Conservation (phyloP, 352 stramenopile species). For the Ophiocytium majus region DNA sequence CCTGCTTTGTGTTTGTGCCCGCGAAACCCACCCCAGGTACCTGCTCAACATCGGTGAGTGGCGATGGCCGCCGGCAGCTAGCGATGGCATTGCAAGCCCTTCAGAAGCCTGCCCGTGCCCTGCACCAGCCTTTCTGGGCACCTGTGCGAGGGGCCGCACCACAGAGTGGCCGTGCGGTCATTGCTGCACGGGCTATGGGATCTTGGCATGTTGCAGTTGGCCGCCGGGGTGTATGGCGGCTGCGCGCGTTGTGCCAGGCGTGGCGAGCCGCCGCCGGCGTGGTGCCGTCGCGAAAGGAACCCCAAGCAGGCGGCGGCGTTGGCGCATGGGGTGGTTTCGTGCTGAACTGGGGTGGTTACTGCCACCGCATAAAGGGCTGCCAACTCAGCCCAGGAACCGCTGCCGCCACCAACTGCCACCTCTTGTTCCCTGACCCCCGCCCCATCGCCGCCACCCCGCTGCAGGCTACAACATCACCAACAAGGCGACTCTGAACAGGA, state of each 20-base stretch:
- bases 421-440: neutral
- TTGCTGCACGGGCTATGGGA: neutral
- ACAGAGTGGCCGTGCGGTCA: neutral
- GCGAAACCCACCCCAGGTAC: too few relatives aligned
- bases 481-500: slow-evolving; percentile 73
- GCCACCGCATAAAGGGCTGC: too few relatives aligned
- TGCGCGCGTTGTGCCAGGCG: too few relatives aligned
- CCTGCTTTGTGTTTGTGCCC: neutral
- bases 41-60: neutral
- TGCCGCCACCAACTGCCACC: neutral
- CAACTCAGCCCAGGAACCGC: neutral
- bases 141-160: neutral
- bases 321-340: too few relatives aligned
- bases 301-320: too few relatives aligned
- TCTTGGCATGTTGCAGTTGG: neutral
- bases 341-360: neutral
- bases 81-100: neutral
- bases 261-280: too few relatives aligned
- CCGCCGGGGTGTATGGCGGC: neutral
- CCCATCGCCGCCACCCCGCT: slow-evolving; percentile 73
- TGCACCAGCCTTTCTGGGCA: too few relatives aligned
- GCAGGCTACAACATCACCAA: slow-evolving; percentile 83
- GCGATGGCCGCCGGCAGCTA: neutral
- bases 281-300: too few relatives aligned
- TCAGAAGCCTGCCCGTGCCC: too few relatives aligned